Conservation (phyloP, 306 rosid genomes). For the Begonia masoniana region DNA sequence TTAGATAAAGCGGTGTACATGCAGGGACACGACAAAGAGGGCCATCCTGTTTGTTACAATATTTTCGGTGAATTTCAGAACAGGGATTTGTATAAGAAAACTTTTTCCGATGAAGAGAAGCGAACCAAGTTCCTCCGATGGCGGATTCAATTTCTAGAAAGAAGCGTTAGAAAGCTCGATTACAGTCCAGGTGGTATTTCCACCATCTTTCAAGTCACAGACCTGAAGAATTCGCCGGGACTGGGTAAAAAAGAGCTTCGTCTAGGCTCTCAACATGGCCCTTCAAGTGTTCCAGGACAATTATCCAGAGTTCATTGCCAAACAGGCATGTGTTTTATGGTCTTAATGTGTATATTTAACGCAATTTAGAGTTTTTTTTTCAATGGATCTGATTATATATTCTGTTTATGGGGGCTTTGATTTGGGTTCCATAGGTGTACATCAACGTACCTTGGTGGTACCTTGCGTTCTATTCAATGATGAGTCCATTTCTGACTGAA, state of each 20-base stretch:
- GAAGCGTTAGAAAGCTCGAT: constrained; percentile 73
- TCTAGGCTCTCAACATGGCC: constrained; percentile 72
- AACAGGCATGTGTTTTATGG: constrained; percentile 34
- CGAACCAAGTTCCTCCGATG: constrained; percentile 55
- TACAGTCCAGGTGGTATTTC: constrained; percentile 48
- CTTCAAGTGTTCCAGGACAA: constrained; percentile 85
- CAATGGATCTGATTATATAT: neutral
- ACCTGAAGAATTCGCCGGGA: constrained; percentile 73
- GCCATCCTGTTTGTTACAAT: constrained; percentile 78
- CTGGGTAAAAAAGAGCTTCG: constrained; percentile 69
- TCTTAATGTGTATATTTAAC: neutral
- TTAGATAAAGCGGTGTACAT: constrained; percentile 75
- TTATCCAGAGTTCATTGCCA: constrained; percentile 87
- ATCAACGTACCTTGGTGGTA: constrained; percentile 62
- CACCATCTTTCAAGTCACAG: constrained; percentile 75
- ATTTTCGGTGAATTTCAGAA: constrained; percentile 91
- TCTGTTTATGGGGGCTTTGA: neutral
- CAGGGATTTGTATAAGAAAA: constrained; percentile 54
- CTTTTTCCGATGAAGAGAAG: constrained; percentile 44
- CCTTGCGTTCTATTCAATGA: constrained; percentile 37
- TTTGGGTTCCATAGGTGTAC: constrained; percentile 24
- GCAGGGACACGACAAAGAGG: constrained; percentile 59
- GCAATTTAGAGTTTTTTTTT: neutral
- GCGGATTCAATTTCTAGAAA: constrained; percentile 79
- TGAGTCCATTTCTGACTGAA: constrained; percentile 41